Evolutionary conservation across 2,329 filamentous ascomycete genomes (phyloP).

Genomic region (Alternaria arbusti): DNA sequence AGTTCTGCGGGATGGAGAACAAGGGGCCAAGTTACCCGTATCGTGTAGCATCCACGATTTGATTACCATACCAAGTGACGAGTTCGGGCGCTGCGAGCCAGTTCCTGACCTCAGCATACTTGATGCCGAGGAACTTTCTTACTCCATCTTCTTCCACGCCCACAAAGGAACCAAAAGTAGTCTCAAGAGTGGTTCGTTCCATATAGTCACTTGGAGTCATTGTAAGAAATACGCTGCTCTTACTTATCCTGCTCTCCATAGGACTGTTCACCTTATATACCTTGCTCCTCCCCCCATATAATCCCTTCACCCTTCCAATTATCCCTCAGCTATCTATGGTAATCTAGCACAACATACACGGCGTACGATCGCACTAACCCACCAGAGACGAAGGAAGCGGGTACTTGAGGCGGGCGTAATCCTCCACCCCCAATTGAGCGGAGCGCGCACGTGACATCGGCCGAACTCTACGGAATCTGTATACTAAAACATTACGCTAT

Average conservation of each 20-base stretch:
- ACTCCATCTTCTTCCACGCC: slow-evolving; percentile 19
- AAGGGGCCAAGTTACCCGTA: slow-evolving; percentile 29
- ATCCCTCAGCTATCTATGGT: not conserved
- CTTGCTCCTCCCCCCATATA: too few species aligned
- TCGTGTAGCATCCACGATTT: slow-evolving; percentile 33
- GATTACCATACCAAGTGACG: slow-evolving; percentile 19
- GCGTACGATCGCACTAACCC: not conserved
- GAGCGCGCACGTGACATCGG: slow-evolving; percentile 1
- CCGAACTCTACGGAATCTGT: not conserved
- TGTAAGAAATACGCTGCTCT: not conserved
- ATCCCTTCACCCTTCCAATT: too few species aligned
- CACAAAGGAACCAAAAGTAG: slow-evolving; percentile 18
- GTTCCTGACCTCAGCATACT: slow-evolving; percentile 42
- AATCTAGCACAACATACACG: not conserved
- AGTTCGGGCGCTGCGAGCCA: slow-evolving; percentile 40
- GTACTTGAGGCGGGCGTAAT: not conserved
- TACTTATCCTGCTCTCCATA: not conserved
- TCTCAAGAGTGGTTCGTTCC: slow-evolving; percentile 1
- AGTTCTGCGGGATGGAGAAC: not conserved
- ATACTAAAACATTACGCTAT: not conserved
- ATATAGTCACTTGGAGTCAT: not conserved
- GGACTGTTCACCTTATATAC: not conserved
- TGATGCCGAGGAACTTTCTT: slow-evolving; percentile 40
- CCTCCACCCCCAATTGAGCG: not conserved
- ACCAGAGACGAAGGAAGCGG: not conserved